Percentiles rank a stretch among this genome's conserved stretches.
Conservation (phyloP, 106 monocot species). For the Acanthochlamys bracteata region DNA sequence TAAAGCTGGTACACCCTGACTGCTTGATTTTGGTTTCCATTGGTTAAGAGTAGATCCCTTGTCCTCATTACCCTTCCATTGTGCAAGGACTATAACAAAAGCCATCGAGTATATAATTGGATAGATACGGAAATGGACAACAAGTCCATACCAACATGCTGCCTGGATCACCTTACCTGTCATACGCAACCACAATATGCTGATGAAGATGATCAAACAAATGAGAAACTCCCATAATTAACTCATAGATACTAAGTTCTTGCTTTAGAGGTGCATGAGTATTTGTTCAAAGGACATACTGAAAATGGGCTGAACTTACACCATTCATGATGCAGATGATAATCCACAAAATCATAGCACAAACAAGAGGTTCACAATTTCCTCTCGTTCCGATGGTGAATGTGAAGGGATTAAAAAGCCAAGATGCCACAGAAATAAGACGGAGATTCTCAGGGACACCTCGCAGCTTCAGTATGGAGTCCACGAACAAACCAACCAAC, state of each 20-base stretch:
- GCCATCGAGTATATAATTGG: conserved; percentile 88
- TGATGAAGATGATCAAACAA: not conserved
- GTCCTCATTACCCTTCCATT: conserved; percentile 8
- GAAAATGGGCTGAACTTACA: conserved; percentile 28
- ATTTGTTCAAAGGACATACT: not conserved
- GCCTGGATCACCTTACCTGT: conserved; percentile 70
- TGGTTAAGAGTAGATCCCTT: conserved; percentile 21
- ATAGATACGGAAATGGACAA: conserved; percentile 94
- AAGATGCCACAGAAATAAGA: conserved; percentile 47
- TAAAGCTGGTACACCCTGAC: conserved; percentile 1
- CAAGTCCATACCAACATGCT: conserved; percentile 89
- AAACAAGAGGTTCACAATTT: conserved; percentile 80
- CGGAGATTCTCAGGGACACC: conserved; percentile 51
- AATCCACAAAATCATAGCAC: conserved; percentile 76
- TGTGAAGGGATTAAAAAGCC: conserved; percentile 74
- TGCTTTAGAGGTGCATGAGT: too few species aligned
- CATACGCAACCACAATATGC: not conserved
- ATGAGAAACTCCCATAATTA: too few species aligned
- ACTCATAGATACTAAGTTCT: too few species aligned
- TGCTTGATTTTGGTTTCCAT: conserved; percentile 17
- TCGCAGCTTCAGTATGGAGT: conserved; percentile 52
- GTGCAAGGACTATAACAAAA: conserved; percentile 45
- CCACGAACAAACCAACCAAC: conserved; percentile 65
- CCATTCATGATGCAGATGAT: conserved; percentile 72
- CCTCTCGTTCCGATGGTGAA: conserved; percentile 76